Evolutionary conservation across 1,284 basidiomycete species (phyloP), one percentile per base, ranked within the genome.

Genomic region (Moesziomyces sp.): DNA sequence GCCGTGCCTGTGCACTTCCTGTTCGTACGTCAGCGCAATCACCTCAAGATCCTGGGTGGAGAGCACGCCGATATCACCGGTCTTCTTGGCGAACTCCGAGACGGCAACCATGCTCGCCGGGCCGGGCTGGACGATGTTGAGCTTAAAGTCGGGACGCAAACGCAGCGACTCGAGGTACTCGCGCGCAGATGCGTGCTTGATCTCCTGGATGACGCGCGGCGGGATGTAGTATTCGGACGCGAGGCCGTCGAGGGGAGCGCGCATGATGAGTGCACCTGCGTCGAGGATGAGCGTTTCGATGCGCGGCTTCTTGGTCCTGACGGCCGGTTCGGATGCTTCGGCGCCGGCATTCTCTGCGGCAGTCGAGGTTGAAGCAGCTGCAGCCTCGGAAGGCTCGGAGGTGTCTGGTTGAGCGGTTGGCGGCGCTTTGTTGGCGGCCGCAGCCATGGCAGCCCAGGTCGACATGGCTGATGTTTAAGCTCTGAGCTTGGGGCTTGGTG

Each of bases 51-150:
- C 97, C 18, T 95, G 89, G 79, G 91, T 88, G 10, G 94, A 97
- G 34, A 99, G 88, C 47, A 96, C 96, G 38, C 93, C 88, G 83
- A 94, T 96, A 85, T 99, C 97, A 85, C 97, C 97, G 0, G 96
- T 97, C 87, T 93, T 93, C 87, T 93, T 95, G 4, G 97, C 93
- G 85, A 91, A 92, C 69, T 92, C 91, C 52, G 92, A 92, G 10
- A 96, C 97, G 93, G 77, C 45, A 38, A 63, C 54, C 67, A 82
- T 63, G 28, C 80, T 79, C 42, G 80, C 75, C 7, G 81, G 66
- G 11, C 74, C 69, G 7, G 81, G 75, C 47, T 83, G 79, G 11
- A 76, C 68, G 16, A 83, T 59, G 26, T 78, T 66, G 23, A 83
- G 70, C 35, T 78, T 63, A 48, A 81, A 75, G 43, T 81, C 73